Evolutionary conservation across 2,329 filamentous ascomycete genomes (phyloP), one percentile per base, ranked within the genome.

Genomic region (Paecilomyces dactylethromorphus): DNA sequence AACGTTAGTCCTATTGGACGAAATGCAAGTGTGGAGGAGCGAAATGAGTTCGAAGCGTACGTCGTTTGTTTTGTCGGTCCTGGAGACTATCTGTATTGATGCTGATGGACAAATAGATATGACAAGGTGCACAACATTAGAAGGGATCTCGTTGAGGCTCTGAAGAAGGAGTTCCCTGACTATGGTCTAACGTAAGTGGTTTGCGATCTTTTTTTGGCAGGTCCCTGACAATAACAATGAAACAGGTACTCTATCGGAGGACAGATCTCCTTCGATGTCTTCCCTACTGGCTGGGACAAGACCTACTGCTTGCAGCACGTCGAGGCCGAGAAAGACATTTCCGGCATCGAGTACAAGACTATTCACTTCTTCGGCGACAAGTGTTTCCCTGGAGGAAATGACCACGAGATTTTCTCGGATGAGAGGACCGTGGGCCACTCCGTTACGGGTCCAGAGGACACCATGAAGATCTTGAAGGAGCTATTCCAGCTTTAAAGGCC

Each of bases 311-410:
- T 97, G 66, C 81, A 85, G 68, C 92, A 97, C 77, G 81, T 97
- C 62, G 91, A 94, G 79, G 83, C 83, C 63, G 92, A 97, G 75
- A 87, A 85, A 69, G 87, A 88, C 62, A 80, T 95, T 63, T 73
- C 74, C 7, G 78, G 78, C 3, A 65, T 76, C 54, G 79, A 87
- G 24, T 97, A 93, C 82, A 90, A 86, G 66, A 93, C 85, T 52
- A 89, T 97, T 67, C 94, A 97, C 82, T 97, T 97, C 84, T 99
- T 97, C 70, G 94, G 94, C 65, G 94, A 99, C 83, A 99, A 97
- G 87, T 90, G 90, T 26, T 87, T 86, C 72, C 78, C 87, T 74
- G 93, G 94, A 63, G 94, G 94, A 62, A 99, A 97, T 75, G 94
- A 99, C 78, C 93, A 87, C 73, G 93, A 97, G 81, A 97, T 99